Evolutionary conservation across 208 protist species (phyloP).

Genomic region (Leishmania amazonensis): DNA sequence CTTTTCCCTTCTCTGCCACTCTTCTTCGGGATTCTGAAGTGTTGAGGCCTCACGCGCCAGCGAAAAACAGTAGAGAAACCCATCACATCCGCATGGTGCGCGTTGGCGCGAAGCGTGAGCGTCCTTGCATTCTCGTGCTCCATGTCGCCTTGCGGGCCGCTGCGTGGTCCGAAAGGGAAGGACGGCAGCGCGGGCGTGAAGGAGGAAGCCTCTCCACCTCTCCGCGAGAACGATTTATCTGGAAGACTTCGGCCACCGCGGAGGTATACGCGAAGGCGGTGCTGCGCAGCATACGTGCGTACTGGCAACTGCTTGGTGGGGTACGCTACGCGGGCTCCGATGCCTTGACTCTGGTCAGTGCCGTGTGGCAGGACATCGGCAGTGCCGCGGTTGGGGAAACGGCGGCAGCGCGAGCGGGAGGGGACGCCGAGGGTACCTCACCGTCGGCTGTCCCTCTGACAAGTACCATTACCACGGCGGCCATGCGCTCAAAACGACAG

Average conservation of each 20-base stretch:
- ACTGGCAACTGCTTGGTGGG: slow-evolving; percentile 31
- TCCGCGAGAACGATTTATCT: slow-evolving; percentile 3
- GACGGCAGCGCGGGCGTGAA: background rate
- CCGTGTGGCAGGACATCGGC: slow-evolving; percentile 15
- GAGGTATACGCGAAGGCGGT: slow-evolving; percentile 22
- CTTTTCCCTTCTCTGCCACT: background rate
- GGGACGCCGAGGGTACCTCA: background rate
- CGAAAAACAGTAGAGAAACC: background rate
- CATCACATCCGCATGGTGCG: slow-evolving; percentile 19
- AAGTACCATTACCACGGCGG: background rate
- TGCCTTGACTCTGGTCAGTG: slow-evolving; percentile 8
- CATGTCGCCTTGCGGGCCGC: slow-evolving; percentile 19
- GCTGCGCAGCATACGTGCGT: slow-evolving; percentile 20
- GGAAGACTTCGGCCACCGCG: slow-evolving; percentile 20
- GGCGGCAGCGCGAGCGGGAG: background rate
- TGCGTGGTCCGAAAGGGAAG: background rate
- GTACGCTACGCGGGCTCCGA: slow-evolving; percentile 36
- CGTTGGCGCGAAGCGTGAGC: slow-evolving; percentile 30
- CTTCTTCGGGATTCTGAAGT: background rate
- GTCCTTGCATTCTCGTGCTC: slow-evolving; percentile 24
- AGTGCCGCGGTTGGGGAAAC: background rate
- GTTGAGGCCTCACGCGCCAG: background rate
- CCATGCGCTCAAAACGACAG: background rate
- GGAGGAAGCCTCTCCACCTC: background rate
- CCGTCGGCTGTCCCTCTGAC: background rate